These are phyloP conservation scores for Aristolochia fimbriata DNA, from an alignment of 164 flowering plant genomes.

Conservation along the genomic window DNA sequence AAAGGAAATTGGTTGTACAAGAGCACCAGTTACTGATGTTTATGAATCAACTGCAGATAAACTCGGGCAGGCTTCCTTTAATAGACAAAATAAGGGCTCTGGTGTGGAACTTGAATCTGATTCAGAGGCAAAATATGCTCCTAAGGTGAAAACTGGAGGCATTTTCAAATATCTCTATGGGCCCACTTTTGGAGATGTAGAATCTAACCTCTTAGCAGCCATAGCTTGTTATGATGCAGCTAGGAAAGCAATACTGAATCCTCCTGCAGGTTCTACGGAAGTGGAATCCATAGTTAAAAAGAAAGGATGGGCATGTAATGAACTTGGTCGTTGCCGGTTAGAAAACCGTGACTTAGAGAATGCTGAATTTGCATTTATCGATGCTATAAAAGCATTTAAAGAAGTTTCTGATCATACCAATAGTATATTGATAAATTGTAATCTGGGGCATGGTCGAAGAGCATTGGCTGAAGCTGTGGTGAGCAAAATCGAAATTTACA, in stretches of 20 bases:
- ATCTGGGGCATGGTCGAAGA: constrained; percentile 90
- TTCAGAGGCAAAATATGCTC: constrained; percentile 13
- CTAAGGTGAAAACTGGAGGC: constrained; percentile 58
- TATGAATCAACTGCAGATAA: constrained; percentile 9
- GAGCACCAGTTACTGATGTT: constrained; percentile 6
- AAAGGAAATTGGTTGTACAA: constrained; percentile 10
- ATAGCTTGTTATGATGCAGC: constrained; percentile 72
- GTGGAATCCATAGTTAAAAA: constrained; percentile 52
- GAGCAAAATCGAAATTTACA: constrained; percentile 44
- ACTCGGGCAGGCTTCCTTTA: constrained; percentile 10
- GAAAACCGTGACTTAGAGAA: constrained; percentile 43
- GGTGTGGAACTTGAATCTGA: constrained; percentile 13
- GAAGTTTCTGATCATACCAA: constrained; percentile 70
- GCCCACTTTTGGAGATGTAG: constrained; percentile 39
- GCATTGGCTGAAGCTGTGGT: constrained; percentile 82
- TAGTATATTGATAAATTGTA: constrained; percentile 71
- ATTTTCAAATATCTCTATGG: constrained; percentile 62
- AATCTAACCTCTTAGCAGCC: constrained; percentile 47
- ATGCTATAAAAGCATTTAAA: constrained; percentile 76
- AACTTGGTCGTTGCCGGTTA: constrained; percentile 71
- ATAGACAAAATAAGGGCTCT: constrained; percentile 10
- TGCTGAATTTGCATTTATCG: constrained; percentile 81
- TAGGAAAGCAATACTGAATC: constrained; percentile 40
- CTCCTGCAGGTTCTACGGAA: constrained; percentile 42
- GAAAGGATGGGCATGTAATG: constrained; percentile 97